Base-by-base conservation (phyloP, 192 early-diverging fungal species). In the Spinellus fusiger region DNA sequence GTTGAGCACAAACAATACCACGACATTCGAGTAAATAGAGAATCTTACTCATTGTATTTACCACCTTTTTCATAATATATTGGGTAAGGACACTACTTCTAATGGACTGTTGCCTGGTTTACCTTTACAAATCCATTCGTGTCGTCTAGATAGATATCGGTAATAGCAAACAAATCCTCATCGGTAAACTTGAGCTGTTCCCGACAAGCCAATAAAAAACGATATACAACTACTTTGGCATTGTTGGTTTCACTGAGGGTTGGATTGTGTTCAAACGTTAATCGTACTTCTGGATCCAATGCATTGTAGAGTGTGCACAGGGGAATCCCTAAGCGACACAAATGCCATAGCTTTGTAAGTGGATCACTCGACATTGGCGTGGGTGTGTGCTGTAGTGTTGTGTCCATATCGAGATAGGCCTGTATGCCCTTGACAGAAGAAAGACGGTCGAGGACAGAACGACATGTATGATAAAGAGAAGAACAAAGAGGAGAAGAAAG, bases 81-180 rank as follows among this genome's bases (percentile, higher is more conserved):
- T 54, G 33, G 35, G 64, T 26, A 70, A 53, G n/a, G 44, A 9
- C 7, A 37, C 13, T 37, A 37, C 35, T 9, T 5, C 5, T 5
- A 37, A 37, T 37, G 35, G 13, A 37, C 5, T 37, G 35, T 37
- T 5, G 5, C 13, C 13, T 51, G 9, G 7, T 53, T 49, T 74
- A 93, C 95, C 84, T 94, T 98, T 59, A 98, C 89, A 71, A 97
- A 94, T 60, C 86, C 90, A 73, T 94, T 95, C 31, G 94, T 98
- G 68, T 98, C 92, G 68, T 97, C 94, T 56, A 90, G 86, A 71
- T 88, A 93, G 32, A 96, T 74, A 52, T 94, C 93, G 5, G 91
- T 82, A 51, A 97, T 85, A 37, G 87, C 83, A 72, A 95, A 92
- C 25, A 90, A 69, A 60, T 89, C 78, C 50, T 93, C 87, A 34